Percentiles rank a stretch among this genome's conserved stretches.
These are phyloP conservation scores for Dianthus caryophyllus DNA, from an alignment of 148 eudicot species.

Conservation along the genomic window DNA sequence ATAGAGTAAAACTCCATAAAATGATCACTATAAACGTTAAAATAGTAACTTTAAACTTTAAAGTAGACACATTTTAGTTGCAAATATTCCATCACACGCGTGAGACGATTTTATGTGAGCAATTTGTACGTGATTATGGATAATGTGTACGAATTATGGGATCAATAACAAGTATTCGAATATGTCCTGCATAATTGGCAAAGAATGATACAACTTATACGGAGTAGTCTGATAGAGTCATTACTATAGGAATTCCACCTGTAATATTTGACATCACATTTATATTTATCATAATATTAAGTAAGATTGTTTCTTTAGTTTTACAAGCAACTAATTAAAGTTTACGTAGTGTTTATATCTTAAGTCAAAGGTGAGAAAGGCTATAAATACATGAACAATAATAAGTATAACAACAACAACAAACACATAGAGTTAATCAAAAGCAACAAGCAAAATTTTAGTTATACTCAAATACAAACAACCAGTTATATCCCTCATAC, in stretches of 20 bases:
- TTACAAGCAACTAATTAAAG: constrained; percentile 16
- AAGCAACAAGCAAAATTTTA: too few species aligned
- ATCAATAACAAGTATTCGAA: constrained; percentile 1
- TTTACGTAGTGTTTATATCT: constrained; percentile 4
- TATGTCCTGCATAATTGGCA: constrained; percentile 3
- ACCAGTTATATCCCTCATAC: background rate
- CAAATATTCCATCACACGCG: too few species aligned
- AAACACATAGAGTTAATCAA: too few species aligned
- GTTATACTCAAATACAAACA: too few species aligned
- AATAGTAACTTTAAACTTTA: too few species aligned
- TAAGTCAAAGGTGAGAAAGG: background rate
- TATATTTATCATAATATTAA: background rate
- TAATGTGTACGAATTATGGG: background rate
- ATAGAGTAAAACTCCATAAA: too few species aligned
- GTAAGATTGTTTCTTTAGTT: background rate
- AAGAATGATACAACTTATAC: constrained; percentile 6
- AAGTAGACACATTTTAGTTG: too few species aligned
- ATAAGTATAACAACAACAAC: too few species aligned
- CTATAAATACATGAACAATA: background rate
- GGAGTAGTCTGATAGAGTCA: too few species aligned
- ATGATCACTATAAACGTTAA: too few species aligned
- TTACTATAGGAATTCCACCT: constrained; percentile 9
- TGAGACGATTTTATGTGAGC: too few species aligned
- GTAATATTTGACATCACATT: background rate
- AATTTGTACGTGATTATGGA: too few species aligned